phyloP scores from a whole-genome alignment of 345 rosid genomes.

The Hibiscus tridactylites region DNA sequence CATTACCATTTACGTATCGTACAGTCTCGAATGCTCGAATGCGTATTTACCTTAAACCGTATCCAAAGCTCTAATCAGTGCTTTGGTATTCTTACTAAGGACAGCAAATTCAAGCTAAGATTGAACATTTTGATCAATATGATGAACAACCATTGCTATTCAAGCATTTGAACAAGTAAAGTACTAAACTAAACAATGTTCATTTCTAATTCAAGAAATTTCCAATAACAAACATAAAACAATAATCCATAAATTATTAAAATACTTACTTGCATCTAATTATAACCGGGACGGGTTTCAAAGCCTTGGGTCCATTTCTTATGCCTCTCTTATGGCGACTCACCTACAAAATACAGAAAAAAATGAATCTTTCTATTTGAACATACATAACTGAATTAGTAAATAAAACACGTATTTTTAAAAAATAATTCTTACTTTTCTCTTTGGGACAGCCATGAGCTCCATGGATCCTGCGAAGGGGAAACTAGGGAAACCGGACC shows the following conservation, averaged over 20 bases:
- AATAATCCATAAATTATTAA: background rate
- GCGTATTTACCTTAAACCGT: background rate
- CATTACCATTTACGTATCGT: background rate
- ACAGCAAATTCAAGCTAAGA: background rate
- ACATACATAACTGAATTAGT: background rate
- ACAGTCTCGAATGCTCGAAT: background rate
- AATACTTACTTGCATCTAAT: constrained; percentile 71
- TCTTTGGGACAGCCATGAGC: constrained; percentile 93
- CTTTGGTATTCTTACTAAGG: background rate
- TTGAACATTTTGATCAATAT: background rate
- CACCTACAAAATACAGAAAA: constrained; percentile 33
- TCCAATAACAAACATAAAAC: background rate
- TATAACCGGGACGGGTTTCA: constrained; percentile 81
- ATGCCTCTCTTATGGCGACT: constrained; percentile 74
- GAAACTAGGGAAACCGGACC: constrained; percentile 39
- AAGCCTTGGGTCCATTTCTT: constrained; percentile 86
- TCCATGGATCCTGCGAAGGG: constrained; percentile 58
- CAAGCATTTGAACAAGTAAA: background rate
- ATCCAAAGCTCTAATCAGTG: background rate
- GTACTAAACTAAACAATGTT: background rate
- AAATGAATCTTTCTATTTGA: background rate
- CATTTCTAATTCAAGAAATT: background rate
- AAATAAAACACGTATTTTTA: background rate
- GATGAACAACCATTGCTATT: background rate
- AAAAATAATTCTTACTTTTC: constrained; percentile 33